phyloP scores from a whole-genome alignment of 768 basidiomycete genomes.

The Lactifluus hygrophoroides region DNA sequence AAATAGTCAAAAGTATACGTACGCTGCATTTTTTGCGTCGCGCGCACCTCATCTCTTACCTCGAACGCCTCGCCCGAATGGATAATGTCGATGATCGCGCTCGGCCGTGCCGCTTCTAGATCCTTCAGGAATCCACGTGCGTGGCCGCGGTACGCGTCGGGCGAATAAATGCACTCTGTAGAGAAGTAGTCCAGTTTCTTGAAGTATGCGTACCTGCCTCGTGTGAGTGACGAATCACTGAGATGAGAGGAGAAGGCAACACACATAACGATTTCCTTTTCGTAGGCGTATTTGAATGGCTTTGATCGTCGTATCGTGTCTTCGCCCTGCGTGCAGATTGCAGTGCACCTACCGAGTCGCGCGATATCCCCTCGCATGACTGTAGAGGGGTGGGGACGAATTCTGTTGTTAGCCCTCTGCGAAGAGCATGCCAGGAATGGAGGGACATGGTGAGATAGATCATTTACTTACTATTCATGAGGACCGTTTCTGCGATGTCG shows the following conservation, averaged over 20 bases:
- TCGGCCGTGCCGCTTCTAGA: slow-evolving; percentile 87
- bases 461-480: slow-evolving; percentile 86
- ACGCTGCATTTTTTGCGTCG: slow-evolving; percentile 80
- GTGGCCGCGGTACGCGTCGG: slow-evolving; percentile 96
- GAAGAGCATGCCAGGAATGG: neutral
- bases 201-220: slow-evolving; percentile 90
- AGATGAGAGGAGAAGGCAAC: slow-evolving; percentile 20
- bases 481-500: slow-evolving; percentile 95
- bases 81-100: slow-evolving; percentile 95
- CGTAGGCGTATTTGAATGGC: slow-evolving; percentile 99
- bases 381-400: slow-evolving; percentile 32
- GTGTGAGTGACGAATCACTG: neutral
- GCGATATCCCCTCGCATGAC: slow-evolving; percentile 98
- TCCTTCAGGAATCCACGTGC: slow-evolving; percentile 93
- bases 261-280: slow-evolving; percentile 99
- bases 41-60: slow-evolving; percentile 75
- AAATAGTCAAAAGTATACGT: slow-evolving; percentile 26
- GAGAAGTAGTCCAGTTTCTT: slow-evolving; percentile 99
- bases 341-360: slow-evolving; percentile 85
- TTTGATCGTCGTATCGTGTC: slow-evolving; percentile 95
- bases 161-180: slow-evolving; percentile 98
- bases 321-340: slow-evolving; percentile 92
- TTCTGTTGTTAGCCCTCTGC: slow-evolving; percentile 2
- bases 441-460: neutral
- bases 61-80: slow-evolving; percentile 93